Conservation (phyloP, 164 flowering plant genomes). For the Stephania yunnanensis region DNA sequence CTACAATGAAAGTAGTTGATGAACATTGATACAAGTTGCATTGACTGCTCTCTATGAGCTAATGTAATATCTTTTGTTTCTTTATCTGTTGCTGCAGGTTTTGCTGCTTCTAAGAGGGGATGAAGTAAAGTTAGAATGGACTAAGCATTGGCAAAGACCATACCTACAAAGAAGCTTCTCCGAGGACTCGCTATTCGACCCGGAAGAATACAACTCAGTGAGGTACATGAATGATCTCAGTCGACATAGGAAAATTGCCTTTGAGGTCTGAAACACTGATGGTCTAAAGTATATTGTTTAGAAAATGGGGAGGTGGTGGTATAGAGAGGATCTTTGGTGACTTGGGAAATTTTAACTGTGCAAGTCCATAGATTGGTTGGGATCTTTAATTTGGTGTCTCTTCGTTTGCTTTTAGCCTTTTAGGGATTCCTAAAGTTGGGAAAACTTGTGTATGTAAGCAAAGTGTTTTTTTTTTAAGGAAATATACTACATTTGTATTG, state of each 20-base stretch:
- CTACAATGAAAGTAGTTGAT: background rate
- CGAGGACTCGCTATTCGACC: conserved; percentile 37
- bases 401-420: background rate
- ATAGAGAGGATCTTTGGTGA: background rate
- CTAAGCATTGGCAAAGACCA: conserved; percentile 26
- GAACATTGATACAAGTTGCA: background rate
- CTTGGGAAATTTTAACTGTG: background rate
- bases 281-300: background rate
- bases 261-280: conserved; percentile 21
- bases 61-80: background rate
- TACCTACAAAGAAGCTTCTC: conserved; percentile 45
- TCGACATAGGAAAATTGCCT: conserved; percentile 43
- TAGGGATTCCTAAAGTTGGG: background rate
- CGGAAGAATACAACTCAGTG: conserved; percentile 55
- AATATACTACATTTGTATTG: background rate
- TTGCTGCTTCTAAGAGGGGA: conserved; percentile 50
- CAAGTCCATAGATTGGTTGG: background rate
- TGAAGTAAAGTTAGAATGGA: conserved; percentile 20
- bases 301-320: background rate
- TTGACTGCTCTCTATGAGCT: background rate
- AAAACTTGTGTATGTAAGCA: background rate
- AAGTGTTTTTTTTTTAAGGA: background rate
- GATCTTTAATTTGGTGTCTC: background rate
- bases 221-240: conserved; percentile 37
- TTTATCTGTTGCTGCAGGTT: conserved; percentile 40